Conservation (phyloP, 495 filamentous ascomycete genomes). For the Penicillium alfredii region DNA sequence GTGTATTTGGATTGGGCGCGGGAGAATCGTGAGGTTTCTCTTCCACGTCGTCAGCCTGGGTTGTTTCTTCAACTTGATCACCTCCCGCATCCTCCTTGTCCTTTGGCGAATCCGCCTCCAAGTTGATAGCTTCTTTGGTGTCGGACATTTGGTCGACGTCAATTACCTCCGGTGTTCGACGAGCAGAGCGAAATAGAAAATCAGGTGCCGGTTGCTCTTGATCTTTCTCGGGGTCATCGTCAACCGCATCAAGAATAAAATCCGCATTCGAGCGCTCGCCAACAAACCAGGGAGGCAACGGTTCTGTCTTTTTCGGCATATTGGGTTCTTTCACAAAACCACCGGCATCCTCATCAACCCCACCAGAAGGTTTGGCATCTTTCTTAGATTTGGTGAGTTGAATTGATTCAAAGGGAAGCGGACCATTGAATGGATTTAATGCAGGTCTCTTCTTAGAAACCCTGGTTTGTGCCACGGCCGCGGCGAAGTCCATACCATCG, state of each 20-base stretch:
- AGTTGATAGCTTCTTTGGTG: slow-evolving; percentile 35
- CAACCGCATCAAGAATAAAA: slow-evolving; percentile 29
- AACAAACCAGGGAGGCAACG: slow-evolving; percentile 84
- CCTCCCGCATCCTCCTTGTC: slow-evolving; percentile 5
- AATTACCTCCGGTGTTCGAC: slow-evolving; percentile 40
- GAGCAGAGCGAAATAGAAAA: slow-evolving; percentile 34
- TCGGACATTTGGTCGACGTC: slow-evolving; percentile 35
- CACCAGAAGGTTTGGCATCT: slow-evolving; percentile 3
- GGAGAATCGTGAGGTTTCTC: not conserved
- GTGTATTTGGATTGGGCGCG: too few species aligned
- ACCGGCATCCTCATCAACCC: slow-evolving; percentile 52
- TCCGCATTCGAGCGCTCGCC: slow-evolving; percentile 22
- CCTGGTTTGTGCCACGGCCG: slow-evolving; percentile 39
- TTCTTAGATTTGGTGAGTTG: slow-evolving; percentile 50
- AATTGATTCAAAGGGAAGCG: slow-evolving; percentile 84
- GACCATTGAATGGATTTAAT: slow-evolving; percentile 54
- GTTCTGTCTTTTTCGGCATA: slow-evolving; percentile 49
- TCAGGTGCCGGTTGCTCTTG: slow-evolving; percentile 26
- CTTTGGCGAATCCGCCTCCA: slow-evolving; percentile 31
- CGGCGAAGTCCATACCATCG: slow-evolving; percentile 40
- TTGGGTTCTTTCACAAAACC: slow-evolving; percentile 58
- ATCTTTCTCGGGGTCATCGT: slow-evolving; percentile 18
- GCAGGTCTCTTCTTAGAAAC: slow-evolving; percentile 23
- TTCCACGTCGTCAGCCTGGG: slow-evolving; percentile 1
- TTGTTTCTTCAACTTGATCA: not conserved